Base-by-base conservation (phyloP, 2,329 filamentous ascomycete species). In the Fusarium pseudocircinatum region DNA sequence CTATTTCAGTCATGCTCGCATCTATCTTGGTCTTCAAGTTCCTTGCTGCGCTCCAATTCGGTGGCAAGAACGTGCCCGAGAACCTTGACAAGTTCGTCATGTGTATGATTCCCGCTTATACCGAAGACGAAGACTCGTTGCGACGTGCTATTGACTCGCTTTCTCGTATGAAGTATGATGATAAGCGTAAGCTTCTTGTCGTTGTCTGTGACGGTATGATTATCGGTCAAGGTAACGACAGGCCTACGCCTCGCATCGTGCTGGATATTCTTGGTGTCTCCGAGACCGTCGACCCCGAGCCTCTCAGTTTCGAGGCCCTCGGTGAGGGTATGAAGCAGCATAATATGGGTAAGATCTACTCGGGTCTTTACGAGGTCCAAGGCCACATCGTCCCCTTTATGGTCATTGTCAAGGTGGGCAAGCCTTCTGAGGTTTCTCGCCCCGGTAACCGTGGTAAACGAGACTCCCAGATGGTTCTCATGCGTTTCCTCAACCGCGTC, bases 261-360 rank as follows among this genome's bases (percentile, higher is more conserved):
- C 88, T 99, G 61, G 96, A 99, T 79, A 99, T 99, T 86, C 88
- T 99, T 11, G 96, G 96, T 73, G 96, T 99, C 36, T 93, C 95
- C 4, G 95, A 98, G 77, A 94, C 92, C 5, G 93, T 98, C 22
- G 96, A 99, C 79, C 96, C 97, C 1, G 96, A 98, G 81, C 94
- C 96, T 6, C 87, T 99, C 65, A 98, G 95, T 87, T 99, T 99
- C 78, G 96, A 99, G 81, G 96, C 94, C 80, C 89, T 99, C 40
- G 96, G 96, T 67, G 96, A 98, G 83, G 96, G 96, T 81, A 90
- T 93, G 84, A 97, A 97, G 85, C 96, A 98, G 83, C 96, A 98
- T 87, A 99, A 99, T 83, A 98, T 98, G 96, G 96, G 94, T 83
- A 99, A 99, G 84, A 91, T 98, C 74, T 99, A 99, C 84, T 98